phyloP scores from a whole-genome alignment of 2,329 filamentous ascomycete genomes.

The Fusarium buxicola region DNA sequence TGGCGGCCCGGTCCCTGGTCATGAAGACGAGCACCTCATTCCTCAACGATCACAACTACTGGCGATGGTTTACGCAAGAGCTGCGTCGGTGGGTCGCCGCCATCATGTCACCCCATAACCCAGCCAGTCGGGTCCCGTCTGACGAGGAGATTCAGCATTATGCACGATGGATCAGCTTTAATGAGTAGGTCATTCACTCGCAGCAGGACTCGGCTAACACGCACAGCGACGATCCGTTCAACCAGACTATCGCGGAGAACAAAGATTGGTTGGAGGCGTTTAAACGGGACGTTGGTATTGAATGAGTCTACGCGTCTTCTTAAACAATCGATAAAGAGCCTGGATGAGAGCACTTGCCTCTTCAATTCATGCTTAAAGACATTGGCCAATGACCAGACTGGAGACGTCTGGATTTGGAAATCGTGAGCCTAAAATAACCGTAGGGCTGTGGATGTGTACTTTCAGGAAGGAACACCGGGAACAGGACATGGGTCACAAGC shows the following conservation, averaged over 20 bases:
- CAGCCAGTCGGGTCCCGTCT: conserved; percentile 35
- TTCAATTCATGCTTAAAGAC: neutral
- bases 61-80: conserved; percentile 39
- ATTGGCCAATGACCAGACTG: too few relatives aligned
- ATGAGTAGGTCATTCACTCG: conserved; percentile 28
- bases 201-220: conserved; percentile 1
- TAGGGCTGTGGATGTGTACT: too few relatives aligned
- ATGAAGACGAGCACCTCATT: conserved; percentile 35
- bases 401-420: too few relatives aligned
- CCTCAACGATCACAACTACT: conserved; percentile 44
- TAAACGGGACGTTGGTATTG: conserved; percentile 40
- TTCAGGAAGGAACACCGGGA: too few relatives aligned
- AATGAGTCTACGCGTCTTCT: too few relatives aligned
- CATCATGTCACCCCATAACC: conserved; percentile 44
- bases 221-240: conserved; percentile 43
- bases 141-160: conserved; percentile 46
- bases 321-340: too few relatives aligned
- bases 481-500: too few relatives aligned
- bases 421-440: too few relatives aligned
- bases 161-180: conserved; percentile 44
- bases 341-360: too few relatives aligned
- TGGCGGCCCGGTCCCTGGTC: conserved; percentile 21
- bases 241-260: conserved; percentile 44
- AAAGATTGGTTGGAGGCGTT: conserved; percentile 42
- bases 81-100: conserved; percentile 40